These are phyloP conservation scores for Nothophytophthora sp. DNA, from an alignment of 352 stramenopile genomes.

Conservation along the genomic window DNA sequence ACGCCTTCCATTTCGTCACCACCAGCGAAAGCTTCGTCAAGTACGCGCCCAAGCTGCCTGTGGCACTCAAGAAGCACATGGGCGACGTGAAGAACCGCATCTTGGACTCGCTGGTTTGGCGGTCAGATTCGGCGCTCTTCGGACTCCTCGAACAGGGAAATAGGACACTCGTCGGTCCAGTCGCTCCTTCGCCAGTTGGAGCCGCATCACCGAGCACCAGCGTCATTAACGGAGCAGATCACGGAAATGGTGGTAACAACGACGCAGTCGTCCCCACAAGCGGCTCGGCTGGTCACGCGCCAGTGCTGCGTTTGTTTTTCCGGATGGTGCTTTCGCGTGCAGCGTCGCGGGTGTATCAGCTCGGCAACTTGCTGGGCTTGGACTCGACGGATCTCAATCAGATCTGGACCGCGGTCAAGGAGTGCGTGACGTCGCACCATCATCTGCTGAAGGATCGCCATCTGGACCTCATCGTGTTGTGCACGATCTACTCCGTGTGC, in stretches of 20 bases:
- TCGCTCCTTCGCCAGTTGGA: conserved; percentile 18
- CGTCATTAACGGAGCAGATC: conserved; percentile 5
- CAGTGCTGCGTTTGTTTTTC: conserved; percentile 84
- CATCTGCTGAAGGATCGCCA: conserved; percentile 72
- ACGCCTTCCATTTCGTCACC: conserved; percentile 87
- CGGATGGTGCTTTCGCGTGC: conserved; percentile 85
- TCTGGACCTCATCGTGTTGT: conserved; percentile 82
- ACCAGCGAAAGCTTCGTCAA: conserved; percentile 89
- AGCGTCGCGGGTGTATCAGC: conserved; percentile 74
- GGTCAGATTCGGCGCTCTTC: conserved; percentile 73
- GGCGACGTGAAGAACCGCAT: conserved; percentile 85
- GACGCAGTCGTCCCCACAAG: background rate
- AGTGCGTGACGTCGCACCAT: conserved; percentile 68
- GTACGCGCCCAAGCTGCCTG: conserved; percentile 71
- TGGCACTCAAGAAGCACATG: conserved; percentile 84
- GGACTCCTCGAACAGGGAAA: conserved; percentile 52
- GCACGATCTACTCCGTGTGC: conserved; percentile 84
- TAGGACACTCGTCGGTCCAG: background rate
- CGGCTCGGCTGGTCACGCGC: conserved; percentile 22
- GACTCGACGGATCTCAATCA: conserved; percentile 81
- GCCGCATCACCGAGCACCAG: conserved; percentile 16
- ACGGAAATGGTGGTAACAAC: conserved; percentile 2
- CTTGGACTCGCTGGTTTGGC: conserved; percentile 76
- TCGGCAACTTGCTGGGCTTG: conserved; percentile 69
- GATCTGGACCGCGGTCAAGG: conserved; percentile 86